Evolutionary conservation across 2,329 filamentous ascomycete genomes (phyloP).

Genomic region (Lachnellula subtilissima): DNA sequence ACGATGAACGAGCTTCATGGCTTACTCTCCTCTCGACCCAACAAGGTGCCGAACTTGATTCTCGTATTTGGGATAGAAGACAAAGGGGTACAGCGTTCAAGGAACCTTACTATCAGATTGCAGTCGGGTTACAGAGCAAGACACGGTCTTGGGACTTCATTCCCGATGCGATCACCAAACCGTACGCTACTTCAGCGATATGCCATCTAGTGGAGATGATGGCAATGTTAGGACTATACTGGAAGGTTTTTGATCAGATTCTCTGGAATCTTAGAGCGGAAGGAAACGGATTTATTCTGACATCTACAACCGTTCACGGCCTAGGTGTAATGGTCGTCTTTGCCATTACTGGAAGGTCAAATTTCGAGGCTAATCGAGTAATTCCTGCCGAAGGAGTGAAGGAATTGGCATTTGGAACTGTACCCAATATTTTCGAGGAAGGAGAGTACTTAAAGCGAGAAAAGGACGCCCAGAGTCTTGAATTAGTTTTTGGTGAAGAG

Average conservation of each 20-base stretch:
- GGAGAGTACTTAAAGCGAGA: slow-evolving; percentile 35
- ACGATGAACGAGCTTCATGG: slow-evolving; percentile 54
- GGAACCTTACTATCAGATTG: slow-evolving; percentile 20
- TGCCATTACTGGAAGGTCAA: slow-evolving; percentile 44
- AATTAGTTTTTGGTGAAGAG: slow-evolving; percentile 38
- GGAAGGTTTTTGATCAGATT: slow-evolving; percentile 52
- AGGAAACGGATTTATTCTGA: slow-evolving; percentile 35
- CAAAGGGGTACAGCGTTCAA: not conserved
- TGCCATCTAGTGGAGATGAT: slow-evolving; percentile 34
- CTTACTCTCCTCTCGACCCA: slow-evolving; percentile 45
- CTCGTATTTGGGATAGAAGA: slow-evolving; percentile 38
- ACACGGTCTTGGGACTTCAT: slow-evolving; percentile 37
- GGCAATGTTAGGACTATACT: slow-evolving; percentile 45
- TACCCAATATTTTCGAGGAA: slow-evolving; percentile 50
- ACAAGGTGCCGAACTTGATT: slow-evolving; percentile 46
- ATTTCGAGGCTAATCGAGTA: slow-evolving; percentile 46
- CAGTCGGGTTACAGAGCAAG: slow-evolving; percentile 29
- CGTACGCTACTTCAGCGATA: slow-evolving; percentile 33
- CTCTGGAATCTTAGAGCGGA: slow-evolving; percentile 43
- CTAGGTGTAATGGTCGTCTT: slow-evolving; percentile 53
- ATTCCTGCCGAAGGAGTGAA: slow-evolving; percentile 51
- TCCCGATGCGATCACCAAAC: slow-evolving; percentile 33
- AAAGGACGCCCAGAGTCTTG: not conserved
- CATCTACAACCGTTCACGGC: slow-evolving; percentile 36
- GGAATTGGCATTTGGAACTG: slow-evolving; percentile 50